phyloP scores from a whole-genome alignment of 2,329 filamentous ascomycete species.

The Macrophomina phaseolina region DNA sequence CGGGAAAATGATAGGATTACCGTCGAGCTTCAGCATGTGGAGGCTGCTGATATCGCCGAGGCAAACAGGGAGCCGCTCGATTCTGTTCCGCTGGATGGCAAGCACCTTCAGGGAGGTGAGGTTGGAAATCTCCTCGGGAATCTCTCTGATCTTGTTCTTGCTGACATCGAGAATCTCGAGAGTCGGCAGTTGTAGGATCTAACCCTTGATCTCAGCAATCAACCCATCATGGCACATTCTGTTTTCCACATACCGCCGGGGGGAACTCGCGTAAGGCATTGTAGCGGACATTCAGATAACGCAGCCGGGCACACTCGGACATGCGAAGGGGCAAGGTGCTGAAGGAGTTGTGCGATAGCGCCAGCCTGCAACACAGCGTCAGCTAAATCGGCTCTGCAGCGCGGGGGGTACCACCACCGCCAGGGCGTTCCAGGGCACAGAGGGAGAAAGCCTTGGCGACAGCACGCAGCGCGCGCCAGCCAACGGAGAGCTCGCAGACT shows the following conservation, averaged over 20 bases:
- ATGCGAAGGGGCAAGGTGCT: slow-evolving; percentile 73
- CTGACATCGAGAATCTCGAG: slow-evolving; percentile 93
- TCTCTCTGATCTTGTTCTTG: slow-evolving; percentile 78
- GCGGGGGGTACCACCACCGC: slow-evolving; percentile 4
- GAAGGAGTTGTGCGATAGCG: slow-evolving; percentile 80
- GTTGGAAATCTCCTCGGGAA: slow-evolving; percentile 80
- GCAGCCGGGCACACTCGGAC: slow-evolving; percentile 75
- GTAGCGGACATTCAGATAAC: slow-evolving; percentile 80
- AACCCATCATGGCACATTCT: slow-evolving; percentile 3
- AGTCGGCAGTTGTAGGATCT: slow-evolving; percentile 85
- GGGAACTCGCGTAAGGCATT: slow-evolving; percentile 74
- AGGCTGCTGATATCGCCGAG: slow-evolving; percentile 89
- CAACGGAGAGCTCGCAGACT: not conserved
- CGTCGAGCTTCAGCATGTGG: slow-evolving; percentile 86
- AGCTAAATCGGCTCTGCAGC: slow-evolving; percentile 13
- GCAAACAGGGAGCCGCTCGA: slow-evolving; percentile 81
- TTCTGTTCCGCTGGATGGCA: slow-evolving; percentile 83
- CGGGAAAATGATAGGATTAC: slow-evolving; percentile 84
- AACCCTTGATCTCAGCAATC: slow-evolving; percentile 36
- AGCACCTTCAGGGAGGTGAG: slow-evolving; percentile 87
- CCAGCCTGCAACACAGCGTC: slow-evolving; percentile 61
- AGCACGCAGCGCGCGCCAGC: not conserved
- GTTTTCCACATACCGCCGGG: slow-evolving; percentile 59
- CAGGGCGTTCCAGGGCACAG: slow-evolving; percentile 4
- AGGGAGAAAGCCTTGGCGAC: not conserved